These are phyloP conservation scores for Trichocladium uniseriatum DNA, from an alignment of 495 filamentous ascomycete species.

Conservation along the genomic window DNA sequence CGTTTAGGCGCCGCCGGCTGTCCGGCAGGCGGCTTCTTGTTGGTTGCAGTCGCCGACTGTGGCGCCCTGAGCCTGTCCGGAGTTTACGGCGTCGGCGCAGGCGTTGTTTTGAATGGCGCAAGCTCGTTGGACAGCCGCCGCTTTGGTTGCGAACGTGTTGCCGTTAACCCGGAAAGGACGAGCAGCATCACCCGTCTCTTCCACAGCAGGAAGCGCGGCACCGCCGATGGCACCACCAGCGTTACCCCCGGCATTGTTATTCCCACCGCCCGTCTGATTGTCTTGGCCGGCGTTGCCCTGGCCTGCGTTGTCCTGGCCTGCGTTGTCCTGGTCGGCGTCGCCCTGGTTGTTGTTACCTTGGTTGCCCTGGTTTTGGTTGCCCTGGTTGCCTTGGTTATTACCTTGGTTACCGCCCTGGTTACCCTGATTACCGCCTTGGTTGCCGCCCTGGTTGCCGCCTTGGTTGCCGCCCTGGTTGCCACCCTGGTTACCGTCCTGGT, in stretches of 20 bases:
- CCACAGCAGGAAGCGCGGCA: slow-evolving; percentile 26
- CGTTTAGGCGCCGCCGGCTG: slow-evolving; percentile 15
- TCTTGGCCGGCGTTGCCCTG: slow-evolving; percentile 1
- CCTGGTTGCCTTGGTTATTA: slow-evolving; percentile 7
- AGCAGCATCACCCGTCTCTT: slow-evolving; percentile 32
- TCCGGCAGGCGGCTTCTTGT: slow-evolving; percentile 29
- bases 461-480: slow-evolving; percentile 13
- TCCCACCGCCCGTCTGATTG: too few relatives aligned
- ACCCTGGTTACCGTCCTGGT: slow-evolving; percentile 10
- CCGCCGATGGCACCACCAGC: slow-evolving; percentile 23
- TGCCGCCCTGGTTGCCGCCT: slow-evolving; percentile 13
- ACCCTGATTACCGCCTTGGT: neutral
- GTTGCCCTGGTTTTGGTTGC: neutral
- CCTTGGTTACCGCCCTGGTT: slow-evolving; percentile 2
- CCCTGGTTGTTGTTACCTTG: slow-evolving; percentile 7
- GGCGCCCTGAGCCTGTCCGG: slow-evolving; percentile 21
- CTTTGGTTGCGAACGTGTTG: slow-evolving; percentile 39
- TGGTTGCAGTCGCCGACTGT: slow-evolving; percentile 36
- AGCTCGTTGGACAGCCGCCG: slow-evolving; percentile 34
- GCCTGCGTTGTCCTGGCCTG: too few relatives aligned
- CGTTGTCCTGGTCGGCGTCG: neutral
- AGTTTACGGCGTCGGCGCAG: slow-evolving; percentile 41
- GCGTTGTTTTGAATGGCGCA: slow-evolving; percentile 43
- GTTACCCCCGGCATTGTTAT: neutral
- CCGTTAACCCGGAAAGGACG: slow-evolving; percentile 45